phyloP scores from a whole-genome alignment of 2,329 filamentous ascomycete genomes.

The Fusarium pseudoanthophilum region DNA sequence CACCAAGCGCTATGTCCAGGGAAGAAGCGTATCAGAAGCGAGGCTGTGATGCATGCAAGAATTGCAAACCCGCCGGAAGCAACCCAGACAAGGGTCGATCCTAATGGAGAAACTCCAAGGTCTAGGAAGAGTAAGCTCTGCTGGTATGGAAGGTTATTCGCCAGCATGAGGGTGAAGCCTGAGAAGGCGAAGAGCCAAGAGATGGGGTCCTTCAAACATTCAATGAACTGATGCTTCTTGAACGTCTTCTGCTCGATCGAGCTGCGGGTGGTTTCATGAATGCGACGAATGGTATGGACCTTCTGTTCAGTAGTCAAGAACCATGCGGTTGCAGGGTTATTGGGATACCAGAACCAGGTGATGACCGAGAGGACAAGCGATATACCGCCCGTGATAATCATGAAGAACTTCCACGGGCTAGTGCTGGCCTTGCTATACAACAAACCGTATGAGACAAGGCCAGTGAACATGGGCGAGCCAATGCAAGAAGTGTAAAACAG shows the following conservation, averaged over 20 bases:
- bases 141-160: neutral
- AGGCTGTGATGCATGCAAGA: slow-evolving; percentile 26
- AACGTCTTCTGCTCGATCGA: slow-evolving; percentile 4
- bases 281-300: neutral
- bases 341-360: slow-evolving; percentile 3
- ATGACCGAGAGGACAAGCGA: neutral
- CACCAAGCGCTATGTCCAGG: slow-evolving; percentile 35
- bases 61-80: neutral
- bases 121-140: slow-evolving; percentile 1
- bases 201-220: neutral
- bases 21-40: slow-evolving; percentile 27
- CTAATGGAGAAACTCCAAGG: neutral
- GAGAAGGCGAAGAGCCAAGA: neutral
- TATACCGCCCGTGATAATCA: neutral
- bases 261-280: neutral
- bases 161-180: neutral
- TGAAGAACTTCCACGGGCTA: slow-evolving; percentile 7
- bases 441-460: neutral
- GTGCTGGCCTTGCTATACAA: neutral
- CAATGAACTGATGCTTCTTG: neutral
- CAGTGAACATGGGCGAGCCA: slow-evolving; percentile 1
- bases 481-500: slow-evolving; percentile 2
- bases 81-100: neutral
- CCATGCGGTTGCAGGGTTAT: neutral
- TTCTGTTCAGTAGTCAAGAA: slow-evolving; percentile 2